Evolutionary conservation across 495 filamentous ascomycete species (phyloP), one percentile per base, ranked within the genome.

Genomic region (Penicillium samsonianum): DNA sequence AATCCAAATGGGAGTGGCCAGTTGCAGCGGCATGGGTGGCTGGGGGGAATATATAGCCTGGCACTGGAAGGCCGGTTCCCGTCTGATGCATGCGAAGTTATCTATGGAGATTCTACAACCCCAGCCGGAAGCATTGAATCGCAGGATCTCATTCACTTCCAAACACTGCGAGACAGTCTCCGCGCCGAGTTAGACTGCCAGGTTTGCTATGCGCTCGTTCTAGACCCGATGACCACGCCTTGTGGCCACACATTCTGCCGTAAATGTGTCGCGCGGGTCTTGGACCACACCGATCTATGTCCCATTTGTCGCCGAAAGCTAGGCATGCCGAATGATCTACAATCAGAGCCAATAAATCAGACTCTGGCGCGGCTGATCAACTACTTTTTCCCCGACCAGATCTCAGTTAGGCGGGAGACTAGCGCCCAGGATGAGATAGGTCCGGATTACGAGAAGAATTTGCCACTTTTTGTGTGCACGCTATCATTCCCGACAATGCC

Each of bases 181-280:
- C 81, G 83, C 56, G 73, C 77, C 12, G 90, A 96, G 67, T 65
- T 96, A 61, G 90, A 96, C 60, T 96, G 92, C 67, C 89, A 92
- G 63, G 84, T 96, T 58, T 96, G 92, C 69, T 94, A 92, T 64
- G 79, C 81, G 37, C 73, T 93, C 23, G 84, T 95, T 62, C 65
- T 88, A 37, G 88, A 95, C 57, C 91, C 92, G 9, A 74, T 91
- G 62, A 96, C 91, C 1, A 92, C 90, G 1, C 75, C 83, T 19
- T 96, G 92, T 63, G 92, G 92, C 5, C 92, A 96, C 69, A 96
- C 92, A 0, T 93, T 92, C 69, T 96, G 92, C 69, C 85, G 88
- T 30, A 78, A 81, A 55, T 96, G 92, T 67, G 74, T 95, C 12
- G 80, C 85, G 23, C 82, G 87, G 41, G 83, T 88, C 12, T 71